phyloP scores from a whole-genome alignment of 106 monocot genomes.

The Dendrobium chrysotoxum region DNA sequence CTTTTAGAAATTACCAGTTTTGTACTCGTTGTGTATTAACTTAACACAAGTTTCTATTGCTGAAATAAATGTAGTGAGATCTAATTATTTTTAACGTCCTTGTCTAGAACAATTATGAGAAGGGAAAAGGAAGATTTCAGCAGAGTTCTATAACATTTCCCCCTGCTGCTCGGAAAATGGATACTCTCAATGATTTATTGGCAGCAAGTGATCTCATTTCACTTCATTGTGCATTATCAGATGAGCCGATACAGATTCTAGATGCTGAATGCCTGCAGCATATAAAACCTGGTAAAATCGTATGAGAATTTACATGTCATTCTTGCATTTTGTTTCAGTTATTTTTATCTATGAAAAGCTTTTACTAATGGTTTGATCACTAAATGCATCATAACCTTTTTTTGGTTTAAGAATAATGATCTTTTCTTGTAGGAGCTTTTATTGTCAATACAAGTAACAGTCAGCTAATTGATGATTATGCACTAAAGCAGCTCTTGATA shows the following conservation, averaged over 20 bases:
- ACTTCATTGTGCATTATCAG: slow-evolving; percentile 79
- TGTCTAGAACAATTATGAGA: slow-evolving; percentile 8
- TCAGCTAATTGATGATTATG: slow-evolving; percentile 37
- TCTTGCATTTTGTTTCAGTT: not conserved
- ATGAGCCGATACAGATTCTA: slow-evolving; percentile 80
- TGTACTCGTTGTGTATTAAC: not conserved
- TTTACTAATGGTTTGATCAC: not conserved
- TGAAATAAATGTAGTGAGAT: not conserved
- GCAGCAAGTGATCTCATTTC: slow-evolving; percentile 95
- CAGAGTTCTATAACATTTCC: slow-evolving; percentile 60
- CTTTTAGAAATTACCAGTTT: not conserved
- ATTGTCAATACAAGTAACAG: slow-evolving; percentile 19
- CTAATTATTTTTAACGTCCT: not conserved
- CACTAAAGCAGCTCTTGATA: slow-evolving; percentile 83
- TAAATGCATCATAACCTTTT: not conserved
- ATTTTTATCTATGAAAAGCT: not conserved
- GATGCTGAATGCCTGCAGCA: slow-evolving; percentile 84
- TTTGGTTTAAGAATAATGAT: not conserved
- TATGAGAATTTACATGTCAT: not conserved
- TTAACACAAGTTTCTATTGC: not conserved
- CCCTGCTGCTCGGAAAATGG: slow-evolving; percentile 94
- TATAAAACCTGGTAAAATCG: slow-evolving; percentile 78
- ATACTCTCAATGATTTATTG: slow-evolving; percentile 91
- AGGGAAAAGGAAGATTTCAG: slow-evolving; percentile 67
- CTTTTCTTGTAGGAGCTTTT: slow-evolving; percentile 15